Conservation (phyloP, 2,329 filamentous ascomycete genomes). For the Rhytidhysteron rufulum region DNA sequence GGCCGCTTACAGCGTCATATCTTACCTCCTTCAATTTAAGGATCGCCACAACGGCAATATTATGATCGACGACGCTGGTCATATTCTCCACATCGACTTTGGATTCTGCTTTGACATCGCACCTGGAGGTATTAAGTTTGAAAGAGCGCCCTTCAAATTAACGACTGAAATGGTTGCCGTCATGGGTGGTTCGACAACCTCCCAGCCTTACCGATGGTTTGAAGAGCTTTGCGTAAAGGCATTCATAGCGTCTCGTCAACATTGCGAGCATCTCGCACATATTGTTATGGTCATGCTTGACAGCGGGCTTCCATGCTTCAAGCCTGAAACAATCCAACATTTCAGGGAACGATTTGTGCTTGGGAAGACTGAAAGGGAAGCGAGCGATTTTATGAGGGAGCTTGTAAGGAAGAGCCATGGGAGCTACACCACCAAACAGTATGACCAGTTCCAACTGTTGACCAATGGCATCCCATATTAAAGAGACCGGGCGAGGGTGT, state of each 20-base stretch:
- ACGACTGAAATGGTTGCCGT: slow-evolving; percentile 98
- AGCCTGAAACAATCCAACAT: slow-evolving; percentile 88
- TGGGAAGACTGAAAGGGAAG: slow-evolving; percentile 86
- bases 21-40: slow-evolving; percentile 96
- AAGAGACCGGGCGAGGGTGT: slow-evolving; percentile 24
- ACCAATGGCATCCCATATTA: slow-evolving; percentile 96
- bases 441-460: slow-evolving; percentile 96
- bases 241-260: slow-evolving; percentile 81
- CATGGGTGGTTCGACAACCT: slow-evolving; percentile 79
- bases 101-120: slow-evolving; percentile 99
- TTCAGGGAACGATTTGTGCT: slow-evolving; percentile 91
- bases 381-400: slow-evolving; percentile 88
- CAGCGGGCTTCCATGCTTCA: slow-evolving; percentile 94
- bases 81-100: slow-evolving; percentile 98
- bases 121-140: slow-evolving; percentile 93
- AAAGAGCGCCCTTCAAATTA: slow-evolving; percentile 96
- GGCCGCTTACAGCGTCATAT: slow-evolving; percentile 97
- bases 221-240: slow-evolving; percentile 95
- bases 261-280: slow-evolving; percentile 84
- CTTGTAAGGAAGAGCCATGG: slow-evolving; percentile 86
- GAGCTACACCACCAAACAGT: slow-evolving; percentile 88
- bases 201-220: slow-evolving; percentile 91
- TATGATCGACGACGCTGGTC: slow-evolving; percentile 96
- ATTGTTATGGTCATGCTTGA: slow-evolving; percentile 95
- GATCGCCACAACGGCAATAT: slow-evolving; percentile 99